Conservation (phyloP, 164 flowering plant species). For the Echeveria elegans region DNA sequence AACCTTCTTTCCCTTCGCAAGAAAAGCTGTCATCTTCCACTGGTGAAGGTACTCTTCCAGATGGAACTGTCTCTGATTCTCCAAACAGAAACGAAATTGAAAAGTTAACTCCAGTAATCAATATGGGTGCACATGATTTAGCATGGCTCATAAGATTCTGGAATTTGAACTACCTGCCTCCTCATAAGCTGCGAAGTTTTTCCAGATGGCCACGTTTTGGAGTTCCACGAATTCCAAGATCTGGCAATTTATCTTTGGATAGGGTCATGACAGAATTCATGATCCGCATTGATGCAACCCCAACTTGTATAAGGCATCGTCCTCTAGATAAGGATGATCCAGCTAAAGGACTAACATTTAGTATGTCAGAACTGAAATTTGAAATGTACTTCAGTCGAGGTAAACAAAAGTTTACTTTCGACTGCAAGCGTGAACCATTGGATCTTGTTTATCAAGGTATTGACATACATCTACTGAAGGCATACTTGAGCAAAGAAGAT, state of each 20-base stretch:
- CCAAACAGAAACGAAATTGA: conserved; percentile 22
- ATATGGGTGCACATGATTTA: conserved; percentile 87
- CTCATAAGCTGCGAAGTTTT: conserved; percentile 82
- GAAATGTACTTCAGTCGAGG: conserved; percentile 79
- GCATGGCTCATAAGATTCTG: conserved; percentile 89
- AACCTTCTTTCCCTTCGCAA: conserved; percentile 35
- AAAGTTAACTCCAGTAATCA: conserved; percentile 42
- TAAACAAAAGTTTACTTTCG: conserved; percentile 80
- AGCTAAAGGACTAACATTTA: conserved; percentile 81
- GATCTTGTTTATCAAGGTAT: conserved; percentile 95
- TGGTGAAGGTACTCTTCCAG: conserved; percentile 16
- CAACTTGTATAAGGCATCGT: conserved; percentile 60
- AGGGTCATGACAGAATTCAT: conserved; percentile 94
- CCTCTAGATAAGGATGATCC: conserved; percentile 90
- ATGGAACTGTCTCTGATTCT: conserved; percentile 29
- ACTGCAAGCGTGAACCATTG: conserved; percentile 77
- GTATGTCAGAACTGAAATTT: conserved; percentile 64
- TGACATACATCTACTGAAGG: conserved; percentile 80
- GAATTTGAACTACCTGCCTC: conserved; percentile 75
- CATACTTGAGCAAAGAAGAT: conserved; percentile 44
- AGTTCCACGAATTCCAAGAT: conserved; percentile 69
- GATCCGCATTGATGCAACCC: conserved; percentile 78
- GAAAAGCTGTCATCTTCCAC: conserved; percentile 33
- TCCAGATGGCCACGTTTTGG: conserved; percentile 98
- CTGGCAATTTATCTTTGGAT: conserved; percentile 92